Percentiles rank a stretch among this genome's conserved stretches.
Evolutionary conservation across 208 protist species (phyloP).

Genomic region (Crithidia thermophila): DNA sequence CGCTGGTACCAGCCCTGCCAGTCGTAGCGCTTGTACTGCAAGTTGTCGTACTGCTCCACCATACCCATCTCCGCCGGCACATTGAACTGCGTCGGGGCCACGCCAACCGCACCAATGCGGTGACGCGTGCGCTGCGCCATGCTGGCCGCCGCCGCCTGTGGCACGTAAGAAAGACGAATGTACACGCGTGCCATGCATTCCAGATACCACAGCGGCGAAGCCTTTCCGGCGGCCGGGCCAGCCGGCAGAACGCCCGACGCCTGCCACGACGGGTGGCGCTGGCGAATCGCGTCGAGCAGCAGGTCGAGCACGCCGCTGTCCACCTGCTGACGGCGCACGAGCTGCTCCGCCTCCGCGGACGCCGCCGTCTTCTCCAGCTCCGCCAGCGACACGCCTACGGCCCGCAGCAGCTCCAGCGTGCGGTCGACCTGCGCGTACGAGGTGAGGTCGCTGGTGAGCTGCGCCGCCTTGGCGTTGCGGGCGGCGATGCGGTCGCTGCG

Average conservation of each 20-base stretch:
- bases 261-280: constrained; percentile 78
- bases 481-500: constrained; percentile 38
- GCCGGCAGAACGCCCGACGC: constrained; percentile 60
- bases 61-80: constrained; percentile 80
- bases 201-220: constrained; percentile 29
- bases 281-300: constrained; percentile 47
- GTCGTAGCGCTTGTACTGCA: constrained; percentile 92
- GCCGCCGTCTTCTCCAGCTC: constrained; percentile 41
- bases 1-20: constrained; percentile 93
- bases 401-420: constrained; percentile 50
- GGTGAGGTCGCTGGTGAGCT: constrained; percentile 51
- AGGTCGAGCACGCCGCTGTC: constrained; percentile 38
- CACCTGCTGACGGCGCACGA: constrained; percentile 35
- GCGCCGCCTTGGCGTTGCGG: constrained; percentile 23
- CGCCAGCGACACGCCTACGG: constrained; percentile 44
- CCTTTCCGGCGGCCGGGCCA: not conserved
- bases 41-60: constrained; percentile 90
- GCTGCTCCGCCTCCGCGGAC: constrained; percentile 12
- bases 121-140: constrained; percentile 81
- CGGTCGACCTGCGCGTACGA: constrained; percentile 61
- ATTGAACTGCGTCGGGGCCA: constrained; percentile 70
- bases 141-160: constrained; percentile 72
- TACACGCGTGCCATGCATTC: constrained; percentile 73
- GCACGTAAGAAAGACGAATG: constrained; percentile 82
- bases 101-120: constrained; percentile 77